phyloP scores from a whole-genome alignment of 352 stramenopile genomes.

The Pelagophyceae sp. region DNA sequence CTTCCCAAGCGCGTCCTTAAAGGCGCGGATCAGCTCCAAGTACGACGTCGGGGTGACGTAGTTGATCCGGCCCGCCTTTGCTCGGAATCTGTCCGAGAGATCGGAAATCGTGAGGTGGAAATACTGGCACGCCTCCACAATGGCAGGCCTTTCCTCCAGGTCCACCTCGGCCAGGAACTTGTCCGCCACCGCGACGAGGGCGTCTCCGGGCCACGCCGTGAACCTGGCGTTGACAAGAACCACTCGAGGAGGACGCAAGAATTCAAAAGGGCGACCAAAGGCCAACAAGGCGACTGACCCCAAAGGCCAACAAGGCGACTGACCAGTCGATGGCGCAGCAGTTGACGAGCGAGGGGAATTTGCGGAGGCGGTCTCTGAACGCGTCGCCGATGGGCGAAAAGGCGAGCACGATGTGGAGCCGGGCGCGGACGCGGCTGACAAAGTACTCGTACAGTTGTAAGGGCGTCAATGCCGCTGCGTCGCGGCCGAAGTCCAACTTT shows the following conservation, averaged over 20 bases:
- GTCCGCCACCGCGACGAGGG: constrained; percentile 78
- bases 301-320: not conserved
- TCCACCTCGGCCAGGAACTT: constrained; percentile 78
- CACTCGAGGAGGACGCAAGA: not conserved
- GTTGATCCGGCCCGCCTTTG: constrained; percentile 72
- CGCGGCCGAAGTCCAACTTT: constrained; percentile 66
- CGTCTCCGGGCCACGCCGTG: constrained; percentile 81
- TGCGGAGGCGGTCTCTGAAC: constrained; percentile 79
- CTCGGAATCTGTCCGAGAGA: constrained; percentile 67
- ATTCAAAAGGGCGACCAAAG: not conserved
- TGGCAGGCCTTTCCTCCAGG: constrained; percentile 43
- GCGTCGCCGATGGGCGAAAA: constrained; percentile 86
- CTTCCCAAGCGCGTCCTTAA: constrained; percentile 72
- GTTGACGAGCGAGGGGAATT: constrained; percentile 90
- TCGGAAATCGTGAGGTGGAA: constrained; percentile 81
- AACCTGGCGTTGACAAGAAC: constrained; percentile 79
- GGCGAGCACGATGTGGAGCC: constrained; percentile 84
- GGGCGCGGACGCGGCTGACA: constrained; percentile 69
- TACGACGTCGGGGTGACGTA: constrained; percentile 91
- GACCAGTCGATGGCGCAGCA: constrained; percentile 64
- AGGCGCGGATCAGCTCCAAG: constrained; percentile 82
- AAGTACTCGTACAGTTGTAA: constrained; percentile 84
- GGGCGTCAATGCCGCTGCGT: constrained; percentile 73
- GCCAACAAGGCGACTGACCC: not conserved
- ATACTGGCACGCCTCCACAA: constrained; percentile 76